Evolutionary conservation across 202 grass and related monocot genomes (phyloP).

Genomic region (Panicum hallii): DNA sequence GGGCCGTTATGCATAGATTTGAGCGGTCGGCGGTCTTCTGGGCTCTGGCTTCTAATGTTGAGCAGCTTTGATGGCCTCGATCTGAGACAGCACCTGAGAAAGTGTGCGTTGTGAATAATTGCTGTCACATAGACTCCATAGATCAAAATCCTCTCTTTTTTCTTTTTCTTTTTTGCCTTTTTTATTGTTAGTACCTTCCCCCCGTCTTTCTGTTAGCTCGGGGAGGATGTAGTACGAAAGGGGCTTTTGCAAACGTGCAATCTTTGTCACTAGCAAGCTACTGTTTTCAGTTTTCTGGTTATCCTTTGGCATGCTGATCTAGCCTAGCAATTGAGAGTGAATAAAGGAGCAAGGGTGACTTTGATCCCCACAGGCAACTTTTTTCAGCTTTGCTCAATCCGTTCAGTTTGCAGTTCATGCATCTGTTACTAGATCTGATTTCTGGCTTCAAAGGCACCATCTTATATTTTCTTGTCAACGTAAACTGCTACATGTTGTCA

Average conservation of each 20-base stretch:
- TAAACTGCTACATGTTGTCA: not conserved
- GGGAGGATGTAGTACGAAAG: not conserved
- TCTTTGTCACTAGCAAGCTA: constrained; percentile 26
- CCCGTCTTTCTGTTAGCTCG: constrained; percentile 20
- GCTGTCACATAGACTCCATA: constrained; percentile 14
- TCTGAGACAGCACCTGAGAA: constrained; percentile 26
- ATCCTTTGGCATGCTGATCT: constrained; percentile 18
- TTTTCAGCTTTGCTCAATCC: constrained; percentile 11
- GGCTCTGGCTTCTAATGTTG: constrained; percentile 18
- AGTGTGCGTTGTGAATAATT: not conserved
- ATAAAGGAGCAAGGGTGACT: not conserved
- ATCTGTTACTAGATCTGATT: not conserved
- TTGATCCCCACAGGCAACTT: not conserved
- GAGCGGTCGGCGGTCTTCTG: not conserved
- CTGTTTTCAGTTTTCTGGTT: not conserved
- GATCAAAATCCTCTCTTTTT: not conserved
- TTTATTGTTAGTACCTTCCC: not conserved
- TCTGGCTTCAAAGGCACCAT: not conserved
- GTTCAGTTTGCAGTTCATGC: constrained; percentile 4
- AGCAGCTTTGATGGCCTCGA: constrained; percentile 41
- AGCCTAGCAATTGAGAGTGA: not conserved
- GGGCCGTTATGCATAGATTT: constrained; percentile 43
- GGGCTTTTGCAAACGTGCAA: not conserved
- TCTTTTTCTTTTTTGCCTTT: not conserved
- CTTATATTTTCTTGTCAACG: not conserved